Percentiles rank a stretch among this genome's conserved stretches.
Conservation (phyloP, 805 yeast species). For the Hanseniaspora thailandica region DNA sequence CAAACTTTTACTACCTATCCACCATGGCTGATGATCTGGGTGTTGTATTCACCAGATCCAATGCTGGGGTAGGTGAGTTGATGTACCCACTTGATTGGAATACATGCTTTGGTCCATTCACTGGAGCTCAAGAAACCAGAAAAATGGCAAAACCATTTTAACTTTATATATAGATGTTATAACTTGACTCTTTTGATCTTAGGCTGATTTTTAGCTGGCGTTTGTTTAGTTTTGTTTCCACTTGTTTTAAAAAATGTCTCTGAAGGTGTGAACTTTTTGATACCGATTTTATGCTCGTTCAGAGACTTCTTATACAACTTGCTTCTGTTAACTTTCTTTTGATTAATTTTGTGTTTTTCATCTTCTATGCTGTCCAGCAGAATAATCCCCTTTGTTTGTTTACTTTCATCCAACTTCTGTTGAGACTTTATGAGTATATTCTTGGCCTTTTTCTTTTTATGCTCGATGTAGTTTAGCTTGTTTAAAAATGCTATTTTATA, state of each 20-base stretch:
- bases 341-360: constrained; percentile 23
- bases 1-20: constrained; percentile 74
- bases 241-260: constrained; percentile 27
- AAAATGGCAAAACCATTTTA: constrained; percentile 85
- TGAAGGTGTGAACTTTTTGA: constrained; percentile 6
- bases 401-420: not conserved
- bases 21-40: constrained; percentile 90
- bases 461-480: not conserved
- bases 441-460: not conserved
- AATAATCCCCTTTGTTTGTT: constrained; percentile 2
- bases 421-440: not conserved
- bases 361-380: constrained; percentile 19
- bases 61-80: constrained; percentile 54
- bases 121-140: constrained; percentile 66
- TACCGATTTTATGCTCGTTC: constrained; percentile 21
- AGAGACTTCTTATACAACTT: constrained; percentile 27
- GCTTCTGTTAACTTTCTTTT: constrained; percentile 29
- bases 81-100: constrained; percentile 94
- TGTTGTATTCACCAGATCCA: constrained; percentile 72
- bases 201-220: constrained; percentile 25
- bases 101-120: constrained; percentile 68
- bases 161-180: constrained; percentile 41
- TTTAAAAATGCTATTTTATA: not conserved
- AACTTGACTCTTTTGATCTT: constrained; percentile 27
- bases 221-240: constrained; percentile 28